Percentiles rank a stretch among this genome's conserved stretches.
phyloP scores from a whole-genome alignment of 1,139 yeast genomes.

The Blastobotrys petasosporus region DNA sequence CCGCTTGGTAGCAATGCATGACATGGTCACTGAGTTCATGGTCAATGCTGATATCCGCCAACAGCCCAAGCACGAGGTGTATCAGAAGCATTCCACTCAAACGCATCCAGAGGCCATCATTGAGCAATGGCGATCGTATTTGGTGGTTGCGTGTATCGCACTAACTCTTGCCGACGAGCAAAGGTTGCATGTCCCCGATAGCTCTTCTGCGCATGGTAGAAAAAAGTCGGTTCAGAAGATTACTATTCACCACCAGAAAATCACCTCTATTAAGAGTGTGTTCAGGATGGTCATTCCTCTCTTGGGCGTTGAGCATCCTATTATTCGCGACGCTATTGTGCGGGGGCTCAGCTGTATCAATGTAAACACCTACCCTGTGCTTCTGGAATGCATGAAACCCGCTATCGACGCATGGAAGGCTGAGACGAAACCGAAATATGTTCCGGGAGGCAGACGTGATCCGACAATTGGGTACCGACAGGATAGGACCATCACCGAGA shows the following conservation, averaged over 20 bases:
- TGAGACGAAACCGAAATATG: conserved; percentile 11
- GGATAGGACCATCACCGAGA: conserved; percentile 64
- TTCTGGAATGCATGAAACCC: conserved; percentile 71
- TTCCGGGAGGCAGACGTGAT: conserved; percentile 13
- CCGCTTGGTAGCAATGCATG: conserved; percentile 84
- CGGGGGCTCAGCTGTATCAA: conserved; percentile 85
- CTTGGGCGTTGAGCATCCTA: conserved; percentile 61
- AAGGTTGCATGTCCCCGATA: conserved; percentile 54
- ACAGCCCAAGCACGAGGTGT: conserved; percentile 6
- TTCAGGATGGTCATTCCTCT: conserved; percentile 85
- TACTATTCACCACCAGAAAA: conserved; percentile 81
- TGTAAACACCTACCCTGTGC: conserved; percentile 77
- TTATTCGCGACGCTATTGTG: conserved; percentile 79
- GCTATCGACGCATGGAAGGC: conserved; percentile 42
- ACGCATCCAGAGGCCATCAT: conserved; percentile 66
- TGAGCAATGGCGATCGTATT: conserved; percentile 82
- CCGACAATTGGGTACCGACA: conserved; percentile 29
- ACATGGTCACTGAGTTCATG: conserved; percentile 60
- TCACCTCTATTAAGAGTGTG: conserved; percentile 86
- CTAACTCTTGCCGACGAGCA: conserved; percentile 87
- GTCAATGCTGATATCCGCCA: conserved; percentile 34
- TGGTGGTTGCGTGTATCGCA: conserved; percentile 89
- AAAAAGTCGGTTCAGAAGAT: conserved; percentile 63
- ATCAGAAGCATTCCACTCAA: conserved; percentile 31
- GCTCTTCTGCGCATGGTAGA: conserved; percentile 44